Conservation (phyloP, 2,329 filamentous ascomycete genomes). For the Fusarium odoratissimum region DNA sequence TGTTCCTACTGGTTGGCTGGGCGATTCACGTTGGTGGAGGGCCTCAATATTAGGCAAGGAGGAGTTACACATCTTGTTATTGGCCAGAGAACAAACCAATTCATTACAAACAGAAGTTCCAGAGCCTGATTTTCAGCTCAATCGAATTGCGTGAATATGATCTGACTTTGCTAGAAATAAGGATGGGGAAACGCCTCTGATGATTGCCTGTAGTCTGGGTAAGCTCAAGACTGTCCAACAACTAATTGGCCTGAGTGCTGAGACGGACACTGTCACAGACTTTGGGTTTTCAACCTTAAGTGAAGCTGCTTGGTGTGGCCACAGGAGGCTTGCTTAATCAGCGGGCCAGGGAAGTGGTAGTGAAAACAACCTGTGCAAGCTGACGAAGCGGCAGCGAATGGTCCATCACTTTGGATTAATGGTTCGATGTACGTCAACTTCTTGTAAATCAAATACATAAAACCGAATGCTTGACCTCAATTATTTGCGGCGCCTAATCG, state of each 20-base stretch:
- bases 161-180: not conserved
- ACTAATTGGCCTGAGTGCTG: too few relatives aligned
- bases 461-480: not conserved
- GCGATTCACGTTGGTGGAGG: not conserved
- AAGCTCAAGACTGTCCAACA: too few relatives aligned
- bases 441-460: too few relatives aligned
- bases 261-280: too few relatives aligned
- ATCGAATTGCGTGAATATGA: not conserved
- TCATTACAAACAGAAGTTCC: not conserved
- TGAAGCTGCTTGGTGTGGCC: too few relatives aligned
- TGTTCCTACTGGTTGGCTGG: too few relatives aligned
- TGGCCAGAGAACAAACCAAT: not conserved
- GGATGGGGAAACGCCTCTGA: too few relatives aligned
- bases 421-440: too few relatives aligned
- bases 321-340: too few relatives aligned
- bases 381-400: not conserved
- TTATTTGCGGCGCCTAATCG: accelerated
- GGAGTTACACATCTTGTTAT: not conserved
- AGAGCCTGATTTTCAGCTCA: not conserved
- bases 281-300: too few relatives aligned
- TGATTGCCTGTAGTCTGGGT: too few relatives aligned
- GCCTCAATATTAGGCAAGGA: not conserved
- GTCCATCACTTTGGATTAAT: too few relatives aligned
- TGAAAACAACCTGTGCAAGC: not conserved
- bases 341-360: not conserved